Evolutionary conservation across 2,329 filamentous ascomycete species (phyloP), one percentile per base, ranked within the genome.

Genomic region (Exserohilum rostratum): DNA sequence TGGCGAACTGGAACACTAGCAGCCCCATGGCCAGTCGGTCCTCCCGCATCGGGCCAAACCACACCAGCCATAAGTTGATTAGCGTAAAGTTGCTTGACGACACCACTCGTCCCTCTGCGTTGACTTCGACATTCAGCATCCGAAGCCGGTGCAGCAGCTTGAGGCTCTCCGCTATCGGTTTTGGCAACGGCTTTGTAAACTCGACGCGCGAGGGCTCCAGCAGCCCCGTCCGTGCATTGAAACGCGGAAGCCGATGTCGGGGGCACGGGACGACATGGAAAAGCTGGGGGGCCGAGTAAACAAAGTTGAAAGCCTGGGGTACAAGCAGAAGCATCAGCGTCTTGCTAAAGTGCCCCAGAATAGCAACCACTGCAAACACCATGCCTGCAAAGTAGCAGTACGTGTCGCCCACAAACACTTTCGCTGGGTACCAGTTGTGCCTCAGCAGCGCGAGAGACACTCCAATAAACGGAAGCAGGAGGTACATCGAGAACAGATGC

Each of bases 311-410:
- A 67, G 96, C 90, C 78, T 99, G 95, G 12, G 95, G 95, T 34
- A 96, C 83, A 64, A 99, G 89, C 7, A 99, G 83, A 46, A 99
- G 84, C 51, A 96, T 84, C 40, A 99, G 83, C 0, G 95, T 99
- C 79, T 99, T 99, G 80, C 90, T 96, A 79, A 99, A 99, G 79
- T 99, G 95, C 20, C 95, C 95, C 47, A 97, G 83, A 70, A 99
- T 98, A 60, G 91, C 92, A 62, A 98, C 95, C 39, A 97, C 93
- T 49, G 93, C 95, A 73, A 99, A 99, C 34, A 98, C 90, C 92
- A 99, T 99, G 64, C 95, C 95, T 0, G 95, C 95, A 76, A 99
- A 97, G 79, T 99, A 99, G 83, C 95, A 99, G 83, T 98, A 99
- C 3, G 95, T 99, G 77, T 99, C 95, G 51, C 95, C 95, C 9